Evolutionary conservation across 306 rosid genomes (phyloP).

Genomic region (Pterocarpus macrocarpus): DNA sequence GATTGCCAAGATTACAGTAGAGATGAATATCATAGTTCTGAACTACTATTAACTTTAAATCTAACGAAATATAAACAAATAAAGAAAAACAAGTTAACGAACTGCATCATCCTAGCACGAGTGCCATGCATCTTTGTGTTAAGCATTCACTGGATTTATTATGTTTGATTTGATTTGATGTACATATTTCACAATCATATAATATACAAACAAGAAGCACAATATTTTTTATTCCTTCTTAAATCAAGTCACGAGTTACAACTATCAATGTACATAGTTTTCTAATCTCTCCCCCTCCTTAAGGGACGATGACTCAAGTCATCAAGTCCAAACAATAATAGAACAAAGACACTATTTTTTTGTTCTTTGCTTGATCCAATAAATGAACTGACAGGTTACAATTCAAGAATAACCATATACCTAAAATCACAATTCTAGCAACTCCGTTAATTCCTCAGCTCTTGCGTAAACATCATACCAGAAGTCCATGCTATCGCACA

Average conservation of each 20-base stretch:
- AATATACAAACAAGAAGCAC: background rate
- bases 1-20: no score
- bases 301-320: background rate
- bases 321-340: background rate
- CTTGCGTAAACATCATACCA: constrained; percentile 59
- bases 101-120: no score
- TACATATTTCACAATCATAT: background rate
- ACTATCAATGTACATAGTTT: background rate
- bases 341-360: constrained; percentile 2
- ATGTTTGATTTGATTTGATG: background rate
- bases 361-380: background rate
- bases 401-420: background rate
- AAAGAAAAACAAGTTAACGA: no score
- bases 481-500: constrained; percentile 51
- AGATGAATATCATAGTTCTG: no score
- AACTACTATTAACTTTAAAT: no score
- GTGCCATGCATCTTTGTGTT: no score
- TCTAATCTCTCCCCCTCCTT: background rate
- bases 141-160: background rate
- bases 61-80: no score
- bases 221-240: background rate
- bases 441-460: constrained; percentile 53
- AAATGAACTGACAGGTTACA: constrained; percentile 13
- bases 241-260: background rate
- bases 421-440: constrained; percentile 45